phyloP scores from a whole-genome alignment of 1,139 yeast species.

The Magnusiomyces magnusii region DNA sequence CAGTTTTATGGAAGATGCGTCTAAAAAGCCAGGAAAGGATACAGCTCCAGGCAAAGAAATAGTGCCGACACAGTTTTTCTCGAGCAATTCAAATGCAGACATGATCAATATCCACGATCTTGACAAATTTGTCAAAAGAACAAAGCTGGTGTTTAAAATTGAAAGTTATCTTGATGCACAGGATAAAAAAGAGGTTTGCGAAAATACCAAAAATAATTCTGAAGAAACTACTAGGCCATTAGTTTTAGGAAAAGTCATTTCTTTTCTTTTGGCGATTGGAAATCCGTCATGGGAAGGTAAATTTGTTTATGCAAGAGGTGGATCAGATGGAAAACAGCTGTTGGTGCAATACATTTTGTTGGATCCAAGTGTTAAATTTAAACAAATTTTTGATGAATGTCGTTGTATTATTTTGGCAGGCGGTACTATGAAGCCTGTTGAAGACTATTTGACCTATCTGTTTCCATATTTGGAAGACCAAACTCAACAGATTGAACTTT shows the following conservation, averaged over 20 bases:
- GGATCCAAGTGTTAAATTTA: constrained; percentile 71
- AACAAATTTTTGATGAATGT: constrained; percentile 56
- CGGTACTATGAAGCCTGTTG: constrained; percentile 92
- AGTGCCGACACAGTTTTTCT: constrained; percentile 46
- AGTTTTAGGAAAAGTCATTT: constrained; percentile 54
- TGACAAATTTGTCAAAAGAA: constrained; percentile 52
- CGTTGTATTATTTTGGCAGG: constrained; percentile 80
- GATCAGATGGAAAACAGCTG: constrained; percentile 35
- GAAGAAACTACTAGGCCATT: constrained; percentile 37
- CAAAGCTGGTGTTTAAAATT: constrained; percentile 79
- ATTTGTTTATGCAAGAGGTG: constrained; percentile 52
- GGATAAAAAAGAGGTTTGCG: constrained; percentile 11
- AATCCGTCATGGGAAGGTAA: constrained; percentile 80
- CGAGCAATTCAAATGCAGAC: constrained; percentile 47
- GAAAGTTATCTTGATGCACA: constrained; percentile 54
- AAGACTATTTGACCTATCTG: constrained; percentile 57
- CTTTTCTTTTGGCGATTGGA: constrained; percentile 57
- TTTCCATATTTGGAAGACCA: constrained; percentile 47
- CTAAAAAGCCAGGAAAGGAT: constrained; percentile 25
- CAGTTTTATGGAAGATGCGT: constrained; percentile 38
- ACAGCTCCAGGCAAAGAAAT: constrained; percentile 50
- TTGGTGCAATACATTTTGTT: constrained; percentile 54
- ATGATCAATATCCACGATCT: constrained; percentile 62
- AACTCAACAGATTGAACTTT: constrained; percentile 41
- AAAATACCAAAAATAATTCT: not conserved